Conservation (phyloP, 2,329 filamentous ascomycete genomes). For the Fusarium agapanthi region DNA sequence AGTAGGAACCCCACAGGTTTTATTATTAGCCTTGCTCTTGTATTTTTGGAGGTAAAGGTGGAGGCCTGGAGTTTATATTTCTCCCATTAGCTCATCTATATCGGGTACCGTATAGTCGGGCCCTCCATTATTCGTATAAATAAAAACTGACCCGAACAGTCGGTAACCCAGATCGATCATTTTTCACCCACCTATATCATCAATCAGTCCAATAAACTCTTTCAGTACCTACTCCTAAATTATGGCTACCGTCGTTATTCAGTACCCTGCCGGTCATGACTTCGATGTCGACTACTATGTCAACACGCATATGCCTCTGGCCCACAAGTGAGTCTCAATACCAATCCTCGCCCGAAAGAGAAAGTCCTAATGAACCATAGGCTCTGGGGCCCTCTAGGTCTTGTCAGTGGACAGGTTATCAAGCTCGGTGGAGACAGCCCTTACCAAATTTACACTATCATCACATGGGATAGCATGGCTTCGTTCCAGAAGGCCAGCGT, state of each 20-base stretch:
- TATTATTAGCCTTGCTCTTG: accelerated
- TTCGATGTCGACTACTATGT: constrained; percentile 17
- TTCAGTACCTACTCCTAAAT: not conserved
- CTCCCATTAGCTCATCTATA: not conserved
- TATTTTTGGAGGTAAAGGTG: not conserved
- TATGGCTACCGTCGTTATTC: constrained; percentile 10
- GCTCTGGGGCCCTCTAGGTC: not conserved
- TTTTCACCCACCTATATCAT: not conserved
- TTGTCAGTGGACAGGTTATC: not conserved
- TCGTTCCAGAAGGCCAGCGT: constrained; percentile 9
- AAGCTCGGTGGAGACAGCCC: constrained; percentile 8
- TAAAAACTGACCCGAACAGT: not conserved
- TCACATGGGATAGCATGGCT: constrained; percentile 9
- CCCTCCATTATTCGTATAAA: not conserved
- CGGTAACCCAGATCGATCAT: not conserved
- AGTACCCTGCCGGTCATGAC: constrained; percentile 16
- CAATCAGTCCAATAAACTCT: not conserved
- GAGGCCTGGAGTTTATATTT: not conserved
- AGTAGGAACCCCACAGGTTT: accelerated
- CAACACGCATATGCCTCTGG: constrained; percentile 7
- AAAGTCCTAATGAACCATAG: not conserved
- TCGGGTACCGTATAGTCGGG: not conserved
- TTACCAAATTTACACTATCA: not conserved
- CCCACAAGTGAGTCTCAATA: not conserved
- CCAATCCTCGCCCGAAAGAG: accelerated